These are phyloP conservation scores for Hyaloscypha hepaticicola DNA, from an alignment of 495 filamentous ascomycete genomes.

Conservation along the genomic window DNA sequence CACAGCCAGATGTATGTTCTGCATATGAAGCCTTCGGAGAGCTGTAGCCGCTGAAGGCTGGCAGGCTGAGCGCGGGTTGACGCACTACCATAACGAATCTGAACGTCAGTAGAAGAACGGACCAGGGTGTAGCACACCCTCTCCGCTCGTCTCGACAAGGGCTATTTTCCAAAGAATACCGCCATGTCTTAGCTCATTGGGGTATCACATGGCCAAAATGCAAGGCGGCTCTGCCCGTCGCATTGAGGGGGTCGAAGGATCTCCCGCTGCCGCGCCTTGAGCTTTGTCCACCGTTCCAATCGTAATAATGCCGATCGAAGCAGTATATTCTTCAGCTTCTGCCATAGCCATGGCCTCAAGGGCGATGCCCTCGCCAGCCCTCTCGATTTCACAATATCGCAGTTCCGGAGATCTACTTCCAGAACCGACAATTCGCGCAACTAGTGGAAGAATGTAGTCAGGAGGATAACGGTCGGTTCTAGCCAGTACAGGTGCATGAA, in stretches of 20 bases:
- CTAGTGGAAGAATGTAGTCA: neutral
- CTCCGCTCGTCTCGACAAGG: conserved; percentile 2
- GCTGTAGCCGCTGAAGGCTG: conserved; percentile 9
- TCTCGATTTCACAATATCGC: neutral
- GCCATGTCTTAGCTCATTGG: neutral
- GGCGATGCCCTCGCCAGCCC: neutral
- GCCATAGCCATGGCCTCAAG: neutral
- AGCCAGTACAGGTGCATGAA: neutral
- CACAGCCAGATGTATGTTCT: conserved; percentile 12
- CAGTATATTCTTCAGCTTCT: neutral
- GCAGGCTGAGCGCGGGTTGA: neutral
- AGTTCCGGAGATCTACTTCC: neutral
- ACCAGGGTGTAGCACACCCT: too few relatives aligned
- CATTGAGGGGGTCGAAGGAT: neutral
- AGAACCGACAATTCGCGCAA: neutral
- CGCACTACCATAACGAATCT: neutral
- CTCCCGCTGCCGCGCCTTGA: neutral
- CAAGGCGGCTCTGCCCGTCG: conserved; percentile 24
- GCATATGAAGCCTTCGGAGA: conserved; percentile 3
- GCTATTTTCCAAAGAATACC: conserved; percentile 1
- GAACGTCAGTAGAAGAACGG: neutral
- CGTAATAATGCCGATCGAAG: neutral
- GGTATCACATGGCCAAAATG: conserved; percentile 22
- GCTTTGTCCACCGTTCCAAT: conserved; percentile 1
- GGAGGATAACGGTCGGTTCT: neutral